phyloP scores from a whole-genome alignment of 2,329 filamentous ascomycete genomes.

The Leptodontidium sp. region DNA sequence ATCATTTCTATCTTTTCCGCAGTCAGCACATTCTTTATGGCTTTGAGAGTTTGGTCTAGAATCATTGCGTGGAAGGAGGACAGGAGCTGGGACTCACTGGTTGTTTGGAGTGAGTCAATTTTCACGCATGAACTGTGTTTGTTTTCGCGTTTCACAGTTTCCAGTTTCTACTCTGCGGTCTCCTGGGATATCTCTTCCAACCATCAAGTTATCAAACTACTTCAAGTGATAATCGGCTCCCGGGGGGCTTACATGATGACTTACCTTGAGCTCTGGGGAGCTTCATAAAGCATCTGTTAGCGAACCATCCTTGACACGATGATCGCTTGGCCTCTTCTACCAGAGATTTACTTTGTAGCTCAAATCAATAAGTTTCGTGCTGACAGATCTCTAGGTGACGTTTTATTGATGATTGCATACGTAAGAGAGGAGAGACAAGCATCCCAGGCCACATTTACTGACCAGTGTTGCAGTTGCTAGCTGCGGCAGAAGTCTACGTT shows the following conservation, averaged over 20 bases:
- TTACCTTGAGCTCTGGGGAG: too few species aligned
- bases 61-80: slow-evolving; percentile 15
- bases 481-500: not conserved
- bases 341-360: too few species aligned
- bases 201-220: too few species aligned
- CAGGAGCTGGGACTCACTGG: not conserved
- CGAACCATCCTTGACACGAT: too few species aligned
- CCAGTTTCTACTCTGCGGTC: too few species aligned
- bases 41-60: slow-evolving; percentile 16
- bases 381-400: slow-evolving; percentile 13
- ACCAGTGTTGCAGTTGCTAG: not conserved
- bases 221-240: too few species aligned
- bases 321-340: too few species aligned
- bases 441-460: not conserved
- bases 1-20: slow-evolving; percentile 4
- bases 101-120: slow-evolving; percentile 15
- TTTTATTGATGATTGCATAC: slow-evolving; percentile 12
- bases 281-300: too few species aligned
- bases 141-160: not conserved
- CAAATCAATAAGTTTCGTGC: not conserved
- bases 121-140: not conserved
- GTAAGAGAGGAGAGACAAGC: not conserved
- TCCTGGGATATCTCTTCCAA: too few species aligned
- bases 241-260: too few species aligned
- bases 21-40: slow-evolving; percentile 19